Percentiles rank a stretch among this genome's conserved stretches.
These are phyloP conservation scores for Phytophthora fragariae DNA, from an alignment of 352 stramenopile genomes.

Conservation along the genomic window DNA sequence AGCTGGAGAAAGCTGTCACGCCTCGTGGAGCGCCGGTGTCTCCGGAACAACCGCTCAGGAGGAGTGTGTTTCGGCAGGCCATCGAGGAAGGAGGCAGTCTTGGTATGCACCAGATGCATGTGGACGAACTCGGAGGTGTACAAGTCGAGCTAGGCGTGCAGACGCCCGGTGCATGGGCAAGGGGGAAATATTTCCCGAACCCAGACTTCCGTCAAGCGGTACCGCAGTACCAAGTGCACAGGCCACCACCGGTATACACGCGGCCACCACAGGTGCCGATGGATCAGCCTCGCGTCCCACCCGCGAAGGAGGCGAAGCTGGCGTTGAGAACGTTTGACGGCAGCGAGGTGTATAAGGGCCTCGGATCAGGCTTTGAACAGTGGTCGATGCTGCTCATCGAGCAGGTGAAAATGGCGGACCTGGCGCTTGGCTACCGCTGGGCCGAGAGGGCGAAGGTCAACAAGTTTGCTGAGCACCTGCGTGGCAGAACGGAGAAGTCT, in stretches of 20 bases:
- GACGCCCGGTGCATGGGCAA: constrained; percentile 2
- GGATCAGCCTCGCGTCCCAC: background rate
- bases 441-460: constrained; percentile 6
- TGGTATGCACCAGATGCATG: background rate
- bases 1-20: constrained; percentile 9
- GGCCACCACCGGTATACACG: background rate
- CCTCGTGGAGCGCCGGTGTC: background rate
- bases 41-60: background rate
- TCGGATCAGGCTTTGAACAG: too few relatives aligned
- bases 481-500: background rate
- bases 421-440: constrained; percentile 2
- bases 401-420: constrained; percentile 12
- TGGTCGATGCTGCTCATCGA: background rate
- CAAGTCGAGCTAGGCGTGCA: background rate
- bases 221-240: constrained; percentile 2
- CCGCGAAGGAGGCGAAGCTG: background rate
- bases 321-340: background rate
- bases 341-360: background rate
- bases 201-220: background rate
- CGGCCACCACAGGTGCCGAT: background rate
- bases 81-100: constrained; percentile 4
- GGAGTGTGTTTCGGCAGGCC: constrained; percentile 10
- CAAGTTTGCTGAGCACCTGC: background rate
- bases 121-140: background rate
- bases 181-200: background rate